A percentile compares a stretch with the other conserved stretches of the same genome.
Conservation (phyloP, 1,284 basidiomycete species). For the Papiliotrema flavescens region DNA sequence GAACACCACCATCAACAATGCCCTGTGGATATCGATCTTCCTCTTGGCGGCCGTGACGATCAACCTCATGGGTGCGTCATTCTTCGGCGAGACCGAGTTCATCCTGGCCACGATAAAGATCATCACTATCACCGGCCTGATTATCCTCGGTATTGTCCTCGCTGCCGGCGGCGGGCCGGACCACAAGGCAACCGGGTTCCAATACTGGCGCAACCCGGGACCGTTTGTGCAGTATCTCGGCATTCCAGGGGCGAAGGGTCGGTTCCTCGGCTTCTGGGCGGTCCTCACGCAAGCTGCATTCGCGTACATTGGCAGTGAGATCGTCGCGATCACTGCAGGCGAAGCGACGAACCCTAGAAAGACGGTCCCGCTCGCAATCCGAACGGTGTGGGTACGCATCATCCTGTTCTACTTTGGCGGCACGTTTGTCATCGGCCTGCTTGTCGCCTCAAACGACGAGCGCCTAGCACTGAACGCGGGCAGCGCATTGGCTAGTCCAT, state of each 20-base stretch:
- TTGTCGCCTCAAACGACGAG: conserved; percentile 65
- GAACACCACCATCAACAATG: conserved; percentile 59
- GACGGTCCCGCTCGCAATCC: conserved; percentile 72
- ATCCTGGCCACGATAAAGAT: conserved; percentile 68
- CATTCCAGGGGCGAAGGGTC: conserved; percentile 47
- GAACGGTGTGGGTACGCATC: conserved; percentile 71
- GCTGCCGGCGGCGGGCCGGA: conserved; percentile 51
- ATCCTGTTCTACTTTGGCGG: conserved; percentile 64
- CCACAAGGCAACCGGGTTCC: conserved; percentile 45
- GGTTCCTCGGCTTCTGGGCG: conserved; percentile 56
- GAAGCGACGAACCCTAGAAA: conserved; percentile 61
- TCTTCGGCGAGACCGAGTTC: conserved; percentile 52
- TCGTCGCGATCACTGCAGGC: conserved; percentile 50
- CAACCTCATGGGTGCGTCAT: conserved; percentile 70
- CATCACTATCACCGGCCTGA: conserved; percentile 60
- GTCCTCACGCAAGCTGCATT: conserved; percentile 50
- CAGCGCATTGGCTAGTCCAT: conserved; percentile 72
- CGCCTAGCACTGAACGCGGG: conserved; percentile 57
- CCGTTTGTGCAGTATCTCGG: conserved; percentile 49
- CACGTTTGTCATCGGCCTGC: conserved; percentile 64
- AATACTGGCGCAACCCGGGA: conserved; percentile 52
- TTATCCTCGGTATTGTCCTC: conserved; percentile 61
- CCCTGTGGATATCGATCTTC: conserved; percentile 72
- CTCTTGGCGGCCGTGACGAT: conserved; percentile 68
- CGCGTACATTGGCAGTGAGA: conserved; percentile 47